Evolutionary conservation across 805 yeast species (phyloP), one percentile per base, ranked within the genome.

Genomic region (Jamesozyma piceae): DNA sequence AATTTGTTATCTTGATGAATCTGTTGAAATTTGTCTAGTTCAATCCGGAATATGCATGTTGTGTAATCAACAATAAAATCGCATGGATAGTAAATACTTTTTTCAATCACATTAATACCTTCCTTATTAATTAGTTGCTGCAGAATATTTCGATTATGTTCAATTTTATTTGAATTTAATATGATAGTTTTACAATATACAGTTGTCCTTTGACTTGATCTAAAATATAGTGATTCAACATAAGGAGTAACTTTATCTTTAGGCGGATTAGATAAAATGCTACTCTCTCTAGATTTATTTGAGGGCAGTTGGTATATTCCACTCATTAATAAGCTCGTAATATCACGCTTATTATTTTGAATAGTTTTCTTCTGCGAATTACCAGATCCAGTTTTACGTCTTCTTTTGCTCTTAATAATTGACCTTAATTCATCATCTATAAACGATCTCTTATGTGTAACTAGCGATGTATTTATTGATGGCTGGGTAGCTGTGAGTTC

Each of bases 401-500:
- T 37, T 26, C n/a, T 26, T 38, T 46, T 37, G 31, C 38, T 43
- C 38, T 46, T 46, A 13, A 35, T 35, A 5, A 53, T 37, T 11
- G 51, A 42, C 27, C 24, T 20, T n/a, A 54, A 37, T 5, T 52
- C 58, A 5, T 45, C 49, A 36, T 57, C 58, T 9, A 55, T 40
- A 31, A 49, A 49, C 1, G 60, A 53, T 35, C 58, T 43, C 21
- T 49, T 54, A n/a, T 50, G 53, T 11, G 57, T 49, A 1, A 46
- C 5, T 19, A 49, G 31, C 2, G 59, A 53, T 4, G 52, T 43
- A 35, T 48, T 49, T n/a, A 41, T 36, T 14, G 35, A 13, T 4
- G 11, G 5, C 5, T 11, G 3, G 10, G 35, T 32, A 4, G 5
- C 8, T 4, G 18, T 28, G 14, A 10, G 13, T 11, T 31, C 27